These are phyloP conservation scores for Akanthomyces muscarius DNA, from an alignment of 2,329 filamentous ascomycete species.

Conservation along the genomic window DNA sequence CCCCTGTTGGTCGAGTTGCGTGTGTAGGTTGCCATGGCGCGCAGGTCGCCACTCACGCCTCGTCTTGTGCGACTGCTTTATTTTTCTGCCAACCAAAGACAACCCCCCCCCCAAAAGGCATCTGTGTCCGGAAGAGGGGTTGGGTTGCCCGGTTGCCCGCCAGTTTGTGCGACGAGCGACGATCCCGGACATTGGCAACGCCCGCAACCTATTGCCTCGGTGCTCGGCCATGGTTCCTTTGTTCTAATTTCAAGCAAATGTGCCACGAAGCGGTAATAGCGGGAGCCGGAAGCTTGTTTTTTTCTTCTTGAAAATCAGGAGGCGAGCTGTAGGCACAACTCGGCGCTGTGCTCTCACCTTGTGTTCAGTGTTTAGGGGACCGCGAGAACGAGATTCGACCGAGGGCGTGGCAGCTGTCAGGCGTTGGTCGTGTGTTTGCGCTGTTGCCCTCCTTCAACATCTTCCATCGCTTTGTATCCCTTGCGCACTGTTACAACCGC, in stretches of 20 bases:
- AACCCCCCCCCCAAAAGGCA: not conserved
- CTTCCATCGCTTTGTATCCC: not conserved
- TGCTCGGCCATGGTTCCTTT: not conserved
- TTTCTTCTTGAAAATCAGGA: not conserved
- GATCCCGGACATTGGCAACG: not conserved
- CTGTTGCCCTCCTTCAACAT: not conserved
- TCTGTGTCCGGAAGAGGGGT: not conserved
- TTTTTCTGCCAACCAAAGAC: not conserved
- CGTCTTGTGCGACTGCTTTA: constrained; percentile 4
- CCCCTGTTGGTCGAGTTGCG: not conserved
- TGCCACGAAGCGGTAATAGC: not conserved
- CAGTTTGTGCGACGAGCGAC: not conserved
- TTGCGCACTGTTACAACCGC: not conserved
- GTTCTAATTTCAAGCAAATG: not conserved
- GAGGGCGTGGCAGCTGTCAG: not conserved
- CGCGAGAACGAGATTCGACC: too few relatives aligned
- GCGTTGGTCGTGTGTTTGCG: not conserved
- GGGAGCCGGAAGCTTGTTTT: not conserved
- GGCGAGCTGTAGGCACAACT: not conserved
- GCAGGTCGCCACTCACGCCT: not conserved
- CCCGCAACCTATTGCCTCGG: not conserved
- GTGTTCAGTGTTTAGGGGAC: not conserved
- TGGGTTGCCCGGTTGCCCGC: not conserved
- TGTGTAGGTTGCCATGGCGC: not conserved
- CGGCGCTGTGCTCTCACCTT: not conserved